A percentile compares a stretch with the other conserved stretches of the same genome.
Evolutionary conservation across 805 yeast species (phyloP).

Genomic region (Candida xyloterini): DNA sequence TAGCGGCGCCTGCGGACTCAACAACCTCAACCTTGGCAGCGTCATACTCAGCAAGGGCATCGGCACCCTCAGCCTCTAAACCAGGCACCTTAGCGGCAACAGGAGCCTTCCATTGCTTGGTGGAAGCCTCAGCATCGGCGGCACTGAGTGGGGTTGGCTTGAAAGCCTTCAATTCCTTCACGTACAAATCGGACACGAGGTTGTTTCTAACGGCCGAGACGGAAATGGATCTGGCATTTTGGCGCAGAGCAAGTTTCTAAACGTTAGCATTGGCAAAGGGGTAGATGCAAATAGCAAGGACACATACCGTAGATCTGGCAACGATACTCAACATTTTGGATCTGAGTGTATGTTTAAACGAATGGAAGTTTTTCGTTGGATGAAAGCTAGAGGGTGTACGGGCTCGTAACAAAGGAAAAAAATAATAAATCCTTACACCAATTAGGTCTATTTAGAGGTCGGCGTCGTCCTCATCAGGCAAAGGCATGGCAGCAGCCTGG

Average conservation of each 20-base stretch:
- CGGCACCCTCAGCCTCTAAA: conserved; percentile 64
- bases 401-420: conserved; percentile 9
- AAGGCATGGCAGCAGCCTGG: conserved; percentile 98
- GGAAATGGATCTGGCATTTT: conserved; percentile 28
- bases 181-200: conserved; percentile 79
- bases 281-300: neutral
- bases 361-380: conserved; percentile 14
- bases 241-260: conserved; percentile 9
- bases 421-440: conserved; percentile 6
- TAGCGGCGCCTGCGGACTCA: conserved; percentile 45
- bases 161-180: conserved; percentile 83
- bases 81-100: conserved; percentile 72
- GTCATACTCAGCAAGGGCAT: conserved; percentile 66
- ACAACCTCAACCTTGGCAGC: conserved; percentile 71
- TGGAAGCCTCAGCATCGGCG: conserved; percentile 72
- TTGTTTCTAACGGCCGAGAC: conserved; percentile 35
- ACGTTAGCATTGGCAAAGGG: conserved; percentile 4
- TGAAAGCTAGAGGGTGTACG: conserved; percentile 4
- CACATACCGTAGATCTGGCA: conserved; percentile 26
- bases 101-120: conserved; percentile 82
- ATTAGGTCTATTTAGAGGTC: conserved; percentile 64
- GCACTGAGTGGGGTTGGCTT: conserved; percentile 76
- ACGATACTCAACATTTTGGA: conserved; percentile 22
- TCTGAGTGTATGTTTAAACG: conserved; percentile 1
- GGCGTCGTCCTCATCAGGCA: conserved; percentile 99